Evolutionary conservation across 2,329 filamentous ascomycete species (phyloP).

Genomic region (Nannizzia gypsea): DNA sequence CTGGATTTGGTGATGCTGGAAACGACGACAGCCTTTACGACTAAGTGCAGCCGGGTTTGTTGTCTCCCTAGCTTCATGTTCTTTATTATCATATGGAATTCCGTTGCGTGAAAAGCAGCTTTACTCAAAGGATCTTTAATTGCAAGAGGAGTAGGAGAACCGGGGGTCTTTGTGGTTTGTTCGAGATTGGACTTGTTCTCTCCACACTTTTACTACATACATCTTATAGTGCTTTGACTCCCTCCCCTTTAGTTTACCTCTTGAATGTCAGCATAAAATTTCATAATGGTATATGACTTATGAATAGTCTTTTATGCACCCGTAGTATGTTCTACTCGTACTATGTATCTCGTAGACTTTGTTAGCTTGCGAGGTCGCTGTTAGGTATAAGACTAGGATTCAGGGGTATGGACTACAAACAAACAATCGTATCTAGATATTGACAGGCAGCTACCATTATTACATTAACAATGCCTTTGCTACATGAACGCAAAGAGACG

Average conservation of each 20-base stretch:
- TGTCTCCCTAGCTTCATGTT: background rate
- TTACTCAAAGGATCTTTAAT: background rate
- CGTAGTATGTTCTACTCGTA: background rate
- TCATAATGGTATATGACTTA: background rate
- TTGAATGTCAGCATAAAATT: slow-evolving; percentile 1
- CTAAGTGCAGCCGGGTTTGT: slow-evolving; percentile 15
- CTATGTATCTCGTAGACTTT: background rate
- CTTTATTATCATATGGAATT: background rate
- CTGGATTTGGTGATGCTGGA: slow-evolving; percentile 67
- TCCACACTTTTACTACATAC: background rate
- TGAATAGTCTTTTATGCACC: background rate
- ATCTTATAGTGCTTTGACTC: background rate
- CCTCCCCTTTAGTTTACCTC: background rate
- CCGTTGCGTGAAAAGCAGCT: background rate
- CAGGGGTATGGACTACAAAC: background rate
- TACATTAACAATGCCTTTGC: too few species aligned
- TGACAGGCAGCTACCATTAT: too few species aligned
- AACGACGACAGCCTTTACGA: slow-evolving; percentile 97
- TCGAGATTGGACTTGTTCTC: background rate
- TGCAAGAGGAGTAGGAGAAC: background rate
- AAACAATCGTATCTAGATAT: too few species aligned
- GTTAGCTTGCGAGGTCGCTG: background rate
- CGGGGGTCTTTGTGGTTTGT: background rate
- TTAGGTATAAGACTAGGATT: background rate
- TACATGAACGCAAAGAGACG: too few species aligned